A percentile compares a stretch with the other conserved stretches of the same genome.
phyloP scores from a whole-genome alignment of 768 basidiomycete genomes.

The Trametes gibbosa region DNA sequence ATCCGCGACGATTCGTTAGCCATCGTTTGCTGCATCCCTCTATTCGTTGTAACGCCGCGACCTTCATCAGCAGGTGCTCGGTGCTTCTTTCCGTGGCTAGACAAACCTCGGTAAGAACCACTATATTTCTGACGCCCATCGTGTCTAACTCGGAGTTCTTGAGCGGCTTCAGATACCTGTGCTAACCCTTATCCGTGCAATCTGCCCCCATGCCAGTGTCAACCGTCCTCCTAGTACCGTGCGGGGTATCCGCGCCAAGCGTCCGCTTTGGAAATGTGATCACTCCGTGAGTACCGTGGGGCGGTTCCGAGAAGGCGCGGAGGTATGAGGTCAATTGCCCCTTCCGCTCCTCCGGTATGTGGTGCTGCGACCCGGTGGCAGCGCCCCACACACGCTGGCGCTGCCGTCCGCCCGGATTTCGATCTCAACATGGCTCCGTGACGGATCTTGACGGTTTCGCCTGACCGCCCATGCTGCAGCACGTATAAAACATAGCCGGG shows the following conservation, averaged over 20 bases:
- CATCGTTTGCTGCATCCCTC: background rate
- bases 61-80: background rate
- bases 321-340: background rate
- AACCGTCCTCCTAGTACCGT: background rate
- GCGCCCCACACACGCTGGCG: slow-evolving; percentile 1
- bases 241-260: slow-evolving; percentile 2
- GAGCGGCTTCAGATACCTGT: background rate
- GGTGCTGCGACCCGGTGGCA: background rate
- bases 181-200: slow-evolving; percentile 9
- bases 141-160: slow-evolving; percentile 3
- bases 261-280: background rate
- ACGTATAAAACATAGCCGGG: slow-evolving; percentile 7
- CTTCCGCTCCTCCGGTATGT: background rate
- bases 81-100: background rate
- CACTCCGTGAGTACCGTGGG: background rate
- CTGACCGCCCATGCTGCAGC: background rate
- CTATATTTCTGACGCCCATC: slow-evolving; percentile 1
- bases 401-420: background rate
- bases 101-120: background rate
- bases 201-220: slow-evolving; percentile 4
- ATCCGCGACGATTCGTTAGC: slow-evolving; percentile 13
- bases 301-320: slow-evolving; percentile 11
- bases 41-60: slow-evolving; percentile 11
- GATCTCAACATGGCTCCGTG: background rate
- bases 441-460: background rate